Base-by-base conservation (phyloP, 495 filamentous ascomycete species). In the Chaetomium cochliodes region DNA sequence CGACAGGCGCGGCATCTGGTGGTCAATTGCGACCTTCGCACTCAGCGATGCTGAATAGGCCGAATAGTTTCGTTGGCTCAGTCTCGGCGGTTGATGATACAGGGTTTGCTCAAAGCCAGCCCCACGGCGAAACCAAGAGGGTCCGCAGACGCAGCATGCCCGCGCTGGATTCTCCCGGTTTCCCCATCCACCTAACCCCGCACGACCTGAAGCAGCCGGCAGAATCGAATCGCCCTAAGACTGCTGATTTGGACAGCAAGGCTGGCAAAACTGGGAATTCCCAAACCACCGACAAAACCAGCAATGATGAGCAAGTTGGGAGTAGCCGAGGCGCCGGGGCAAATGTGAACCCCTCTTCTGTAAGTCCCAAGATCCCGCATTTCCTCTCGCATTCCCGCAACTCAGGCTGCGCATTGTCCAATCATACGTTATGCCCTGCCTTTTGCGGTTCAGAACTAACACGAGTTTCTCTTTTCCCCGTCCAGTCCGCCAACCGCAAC, bases 91-190 rank as follows among this genome's bases (percentile, higher is more conserved):
- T 79, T 61, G 85, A 88, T 71, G 85, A 88, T 64, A 80, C 82
- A 72, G 78, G 76, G 44, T 67, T 87, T 49, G 71, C 79, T 44
- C 78, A 75, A 50, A 78, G 75, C 41, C 68, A 74, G 16, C 51
- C 74, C 41, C 79, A 83, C 20, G 91, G 93, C 54, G 79, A 87
- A 56, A 85, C 88, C 12, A 90, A 90, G 74, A 84, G 89, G 65
- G 90, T 92, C 77, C 82, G 92, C 65, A 85, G 92, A 70, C 84
- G 92, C 60, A 97, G 92, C 73, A 84, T 92, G 80, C 90, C 90
- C 61, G 90, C 85, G 54, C 83, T 96, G 69, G 91, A 94, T 77
- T 85, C 86, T 69, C 74, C 77, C 64, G 82, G 84, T 65, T 84
- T 80, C 72, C 71, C 76, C 63, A 72, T 65, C 62, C 70, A 74